These are phyloP conservation scores for Leishmania braziliensis DNA, from an alignment of 208 protist species.

Conservation along the genomic window DNA sequence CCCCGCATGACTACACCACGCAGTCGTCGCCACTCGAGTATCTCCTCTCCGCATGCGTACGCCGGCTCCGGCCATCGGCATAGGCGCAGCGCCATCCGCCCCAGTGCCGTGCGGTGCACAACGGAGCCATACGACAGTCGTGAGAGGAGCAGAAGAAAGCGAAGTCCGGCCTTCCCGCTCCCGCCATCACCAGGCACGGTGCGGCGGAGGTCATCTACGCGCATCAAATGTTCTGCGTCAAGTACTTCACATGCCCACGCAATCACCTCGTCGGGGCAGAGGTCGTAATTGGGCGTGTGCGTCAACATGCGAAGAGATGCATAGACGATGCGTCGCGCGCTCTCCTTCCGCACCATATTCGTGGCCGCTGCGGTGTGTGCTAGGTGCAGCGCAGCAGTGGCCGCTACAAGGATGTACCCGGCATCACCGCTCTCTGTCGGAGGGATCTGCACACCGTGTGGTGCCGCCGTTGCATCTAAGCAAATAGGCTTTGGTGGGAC, in stretches of 20 bases:
- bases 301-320: conserved; percentile 34
- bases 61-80: conserved; percentile 21
- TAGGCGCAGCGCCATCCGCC: conserved; percentile 15
- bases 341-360: not conserved
- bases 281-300: conserved; percentile 63
- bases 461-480: conserved; percentile 42
- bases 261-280: conserved; percentile 31
- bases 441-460: conserved; percentile 41
- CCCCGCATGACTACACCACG: conserved; percentile 47
- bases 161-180: not conserved
- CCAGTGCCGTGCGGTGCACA: conserved; percentile 14
- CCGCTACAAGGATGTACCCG: conserved; percentile 23
- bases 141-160: conserved; percentile 39
- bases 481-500: conserved; percentile 25
- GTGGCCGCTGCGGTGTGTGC: not conserved
- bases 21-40: conserved; percentile 65
- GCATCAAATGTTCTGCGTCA: conserved; percentile 10
- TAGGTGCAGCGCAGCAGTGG: conserved; percentile 20
- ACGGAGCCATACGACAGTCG: conserved; percentile 38
- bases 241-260: conserved; percentile 31
- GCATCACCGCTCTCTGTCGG: conserved; percentile 55
- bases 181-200: not conserved
- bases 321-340: conserved; percentile 18
- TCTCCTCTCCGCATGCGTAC: not conserved
- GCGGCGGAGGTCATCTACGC: not conserved